Conservation (phyloP, 2,329 filamentous ascomycete species). For the Hymenoscyphus scutula region DNA sequence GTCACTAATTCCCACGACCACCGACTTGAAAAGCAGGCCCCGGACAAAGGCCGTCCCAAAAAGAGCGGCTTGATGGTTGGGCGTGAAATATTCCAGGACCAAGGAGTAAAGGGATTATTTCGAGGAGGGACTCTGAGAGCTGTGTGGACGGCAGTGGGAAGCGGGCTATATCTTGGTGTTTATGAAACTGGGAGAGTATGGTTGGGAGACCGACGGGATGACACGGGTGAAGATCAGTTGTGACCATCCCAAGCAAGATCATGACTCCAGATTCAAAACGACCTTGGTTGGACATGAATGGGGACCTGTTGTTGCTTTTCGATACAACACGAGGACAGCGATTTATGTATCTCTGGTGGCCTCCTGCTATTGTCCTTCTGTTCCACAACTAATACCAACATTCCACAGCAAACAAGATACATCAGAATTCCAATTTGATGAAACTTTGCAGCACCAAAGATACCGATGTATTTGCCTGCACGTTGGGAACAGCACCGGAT, state of each 20-base stretch:
- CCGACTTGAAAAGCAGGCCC: slow-evolving; percentile 24
- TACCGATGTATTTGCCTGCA: neutral
- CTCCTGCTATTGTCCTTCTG: neutral
- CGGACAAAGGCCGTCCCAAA: slow-evolving; percentile 36
- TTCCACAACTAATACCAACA: neutral
- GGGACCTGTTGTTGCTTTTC: neutral
- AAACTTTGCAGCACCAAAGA: neutral
- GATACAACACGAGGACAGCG: neutral
- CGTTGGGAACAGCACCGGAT: neutral
- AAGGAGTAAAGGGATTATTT: slow-evolving; percentile 73
- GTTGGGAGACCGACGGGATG: slow-evolving; percentile 39
- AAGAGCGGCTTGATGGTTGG: slow-evolving; percentile 58
- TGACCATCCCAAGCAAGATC: neutral
- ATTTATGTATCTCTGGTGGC: neutral
- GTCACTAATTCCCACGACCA: slow-evolving; percentile 30
- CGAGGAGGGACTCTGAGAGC: slow-evolving; percentile 70
- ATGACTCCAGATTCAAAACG: neutral
- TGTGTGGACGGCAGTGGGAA: slow-evolving; percentile 75
- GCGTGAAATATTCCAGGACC: slow-evolving; percentile 60
- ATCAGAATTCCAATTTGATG: neutral
- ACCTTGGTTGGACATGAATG: neutral
- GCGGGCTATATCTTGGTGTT: slow-evolving; percentile 79
- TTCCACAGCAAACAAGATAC: neutral
- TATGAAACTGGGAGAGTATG: slow-evolving; percentile 78
- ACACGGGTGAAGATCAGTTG: neutral